Evolutionary conservation across 257 asterid species (phyloP), one percentile per base, ranked within the genome.

Genomic region (Salvia splendens): DNA sequence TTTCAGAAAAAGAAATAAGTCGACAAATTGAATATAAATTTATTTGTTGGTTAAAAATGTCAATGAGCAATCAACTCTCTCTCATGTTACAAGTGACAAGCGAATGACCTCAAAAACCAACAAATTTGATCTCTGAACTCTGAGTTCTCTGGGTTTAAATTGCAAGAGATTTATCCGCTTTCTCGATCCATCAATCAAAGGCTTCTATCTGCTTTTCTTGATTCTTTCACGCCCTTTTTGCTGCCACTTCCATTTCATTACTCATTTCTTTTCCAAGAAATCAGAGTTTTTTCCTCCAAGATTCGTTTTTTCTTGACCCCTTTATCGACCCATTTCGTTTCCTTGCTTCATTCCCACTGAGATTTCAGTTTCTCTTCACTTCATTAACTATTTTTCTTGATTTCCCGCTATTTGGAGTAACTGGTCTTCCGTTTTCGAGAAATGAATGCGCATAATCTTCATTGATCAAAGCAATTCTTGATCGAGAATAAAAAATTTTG

Each of bases 221-320:
- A 47, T 72, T 48, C 45, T 38, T 4, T 38, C 42, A 38, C 30
- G 57, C 64, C 61, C 53, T 36, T 63, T 68, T 63, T 72, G 9
- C 69, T 57, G 60, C 67, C 57, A 58, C 30, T 62, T 64, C 36
- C 47, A 60, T 67, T 67, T 71, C 73, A 32, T 48, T 61, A 12
- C 72, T 52, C 20, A 36, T 33, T 66, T 48, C 48, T 70, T 72
- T 64, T 32, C 14, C 12, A 10, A 12, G 67, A 59, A 68, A 75
- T 75, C 68, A 58, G 67, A 53, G 77, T 35, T 66, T 66, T 53
- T 54, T 41, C 63, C 69, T 53, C 76, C 69, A n/a, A 63, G 79
- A 73, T 73, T 73, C 56, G 50, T 67, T 20, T 61, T 64, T 50
- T 11, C 43, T 11, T 73, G 59, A 70, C 73, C 69, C 47, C 48